Evolutionary conservation across 2,329 filamentous ascomycete genomes (phyloP), one percentile per base, ranked within the genome.

Genomic region (Amauroascus verrucosus): DNA sequence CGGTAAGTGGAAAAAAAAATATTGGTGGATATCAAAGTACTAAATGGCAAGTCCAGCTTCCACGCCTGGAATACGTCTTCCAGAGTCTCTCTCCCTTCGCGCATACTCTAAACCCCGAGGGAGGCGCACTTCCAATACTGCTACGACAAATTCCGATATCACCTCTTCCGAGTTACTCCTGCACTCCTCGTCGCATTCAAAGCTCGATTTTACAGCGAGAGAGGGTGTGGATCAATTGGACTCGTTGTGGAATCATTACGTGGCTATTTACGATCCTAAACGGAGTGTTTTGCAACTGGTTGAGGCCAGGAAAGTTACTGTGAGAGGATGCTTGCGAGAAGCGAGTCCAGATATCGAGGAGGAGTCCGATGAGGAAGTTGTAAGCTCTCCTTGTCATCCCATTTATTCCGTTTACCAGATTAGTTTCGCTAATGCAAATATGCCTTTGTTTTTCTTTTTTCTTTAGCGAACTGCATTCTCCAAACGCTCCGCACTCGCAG

Each of bases 101-200:
- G 59, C 75, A 45, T 68, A 74, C 49, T 72, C 79, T 65, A 75
- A 76, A 54, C 66, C 73, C 9, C 81, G 79, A 63, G 67, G 61
- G 56, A 58, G 61, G 59, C 60, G 40, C 54, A 46, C 45, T 63
- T 57, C 55, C 48, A 59, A 67, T 57, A 55, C 60, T 57, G 55
- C 64, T 58, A 41, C 64, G 60, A 57, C 66, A 57, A 66, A 71
- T 57, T 59, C 64, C 26, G 66, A 64, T 47, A 64, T 75, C 59
- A 47, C 63, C 24, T 58, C 69, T 6, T 72, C 76, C 40, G 74
- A 80, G 53, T 64, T 83, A 6, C 72, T 83, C 33, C 72, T 83
- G 8, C 80, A 83, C 56, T 81, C 80, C 5, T 81, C 79, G 24
- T 70, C 76, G 47, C 81, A 84, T 58, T 71, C 77, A 13, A 78